Conservation (phyloP, 1,139 yeast species). For the Hyphopichia pseudoburtonii region DNA sequence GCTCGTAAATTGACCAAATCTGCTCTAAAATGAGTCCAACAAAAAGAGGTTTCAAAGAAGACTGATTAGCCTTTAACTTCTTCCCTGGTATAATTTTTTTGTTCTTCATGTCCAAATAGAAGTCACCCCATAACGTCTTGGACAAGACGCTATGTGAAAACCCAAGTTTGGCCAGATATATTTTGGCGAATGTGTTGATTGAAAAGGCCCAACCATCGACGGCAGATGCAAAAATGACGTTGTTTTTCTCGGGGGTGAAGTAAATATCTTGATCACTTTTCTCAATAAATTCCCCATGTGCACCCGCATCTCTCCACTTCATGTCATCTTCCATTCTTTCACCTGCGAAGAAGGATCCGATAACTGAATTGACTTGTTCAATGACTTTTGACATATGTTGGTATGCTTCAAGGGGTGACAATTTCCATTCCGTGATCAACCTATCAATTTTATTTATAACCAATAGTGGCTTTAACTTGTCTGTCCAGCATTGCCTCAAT, state of each 20-base stretch:
- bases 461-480: slow-evolving; percentile 80
- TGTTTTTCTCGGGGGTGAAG: slow-evolving; percentile 85
- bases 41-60: slow-evolving; percentile 71
- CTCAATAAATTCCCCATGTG: slow-evolving; percentile 63
- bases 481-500: slow-evolving; percentile 93
- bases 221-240: slow-evolving; percentile 93
- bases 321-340: slow-evolving; percentile 91
- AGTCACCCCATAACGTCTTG: slow-evolving; percentile 97
- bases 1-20: slow-evolving; percentile 88
- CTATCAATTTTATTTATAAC: slow-evolving; percentile 95
- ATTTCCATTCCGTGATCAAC: slow-evolving; percentile 74
- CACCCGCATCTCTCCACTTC: slow-evolving; percentile 72
- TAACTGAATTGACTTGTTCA: slow-evolving; percentile 92
- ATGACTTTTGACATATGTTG: slow-evolving; percentile 72
- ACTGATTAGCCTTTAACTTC: slow-evolving; percentile 48
- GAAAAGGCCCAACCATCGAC: slow-evolving; percentile 98
- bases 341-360: slow-evolving; percentile 91
- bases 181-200: slow-evolving; percentile 81
- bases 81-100: slow-evolving; percentile 72
- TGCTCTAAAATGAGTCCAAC: slow-evolving; percentile 85
- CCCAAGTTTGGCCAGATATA: slow-evolving; percentile 83
- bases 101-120: slow-evolving; percentile 82
- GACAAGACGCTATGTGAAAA: slow-evolving; percentile 76
- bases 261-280: slow-evolving; percentile 81
- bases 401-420: slow-evolving; percentile 85